Percentiles rank a stretch among this genome's conserved stretches.
These are phyloP conservation scores for Akanthomyces dipterigenus DNA, from an alignment of 2,329 filamentous ascomycete species.

Conservation along the genomic window DNA sequence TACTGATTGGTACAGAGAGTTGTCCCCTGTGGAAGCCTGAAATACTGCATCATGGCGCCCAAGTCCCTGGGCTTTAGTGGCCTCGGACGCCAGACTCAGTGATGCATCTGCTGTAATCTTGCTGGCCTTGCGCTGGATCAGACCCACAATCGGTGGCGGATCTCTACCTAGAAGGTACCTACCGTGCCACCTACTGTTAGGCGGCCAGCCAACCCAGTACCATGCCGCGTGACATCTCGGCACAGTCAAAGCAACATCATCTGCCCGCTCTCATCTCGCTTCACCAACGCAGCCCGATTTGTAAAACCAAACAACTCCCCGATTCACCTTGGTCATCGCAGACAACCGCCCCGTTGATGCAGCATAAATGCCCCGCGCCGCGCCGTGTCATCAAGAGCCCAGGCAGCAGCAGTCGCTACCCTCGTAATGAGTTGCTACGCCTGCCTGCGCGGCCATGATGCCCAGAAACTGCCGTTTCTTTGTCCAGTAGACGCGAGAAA, in stretches of 20 bases:
- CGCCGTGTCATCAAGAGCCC: not conserved
- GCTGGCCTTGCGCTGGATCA: not conserved
- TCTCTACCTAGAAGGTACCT: too few relatives aligned
- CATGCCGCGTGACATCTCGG: slow-evolving; percentile 2
- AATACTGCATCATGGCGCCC: not conserved
- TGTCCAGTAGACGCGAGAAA: slow-evolving; percentile 67
- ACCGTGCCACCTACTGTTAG: too few relatives aligned
- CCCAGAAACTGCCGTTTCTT: slow-evolving; percentile 55
- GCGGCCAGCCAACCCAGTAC: not conserved
- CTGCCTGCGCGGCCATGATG: slow-evolving; percentile 51
- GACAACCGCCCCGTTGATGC: not conserved
- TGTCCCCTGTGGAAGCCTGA: not conserved
- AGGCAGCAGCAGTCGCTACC: not conserved
- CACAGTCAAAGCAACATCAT: slow-evolving; percentile 5
- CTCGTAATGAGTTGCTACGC: slow-evolving; percentile 61
- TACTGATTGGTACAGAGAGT: too few relatives aligned
- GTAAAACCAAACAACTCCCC: not conserved
- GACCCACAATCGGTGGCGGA: not conserved
- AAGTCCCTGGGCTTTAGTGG: not conserved
- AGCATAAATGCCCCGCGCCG: not conserved
- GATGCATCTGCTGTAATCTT: not conserved
- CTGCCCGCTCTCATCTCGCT: slow-evolving; percentile 1
- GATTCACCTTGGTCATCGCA: not conserved
- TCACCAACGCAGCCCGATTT: not conserved
- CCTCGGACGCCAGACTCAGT: not conserved